A percentile compares a stretch with the other conserved stretches of the same genome.
These are phyloP conservation scores for Clathrospora elynae DNA, from an alignment of 2,329 filamentous ascomycete genomes.

Conservation along the genomic window DNA sequence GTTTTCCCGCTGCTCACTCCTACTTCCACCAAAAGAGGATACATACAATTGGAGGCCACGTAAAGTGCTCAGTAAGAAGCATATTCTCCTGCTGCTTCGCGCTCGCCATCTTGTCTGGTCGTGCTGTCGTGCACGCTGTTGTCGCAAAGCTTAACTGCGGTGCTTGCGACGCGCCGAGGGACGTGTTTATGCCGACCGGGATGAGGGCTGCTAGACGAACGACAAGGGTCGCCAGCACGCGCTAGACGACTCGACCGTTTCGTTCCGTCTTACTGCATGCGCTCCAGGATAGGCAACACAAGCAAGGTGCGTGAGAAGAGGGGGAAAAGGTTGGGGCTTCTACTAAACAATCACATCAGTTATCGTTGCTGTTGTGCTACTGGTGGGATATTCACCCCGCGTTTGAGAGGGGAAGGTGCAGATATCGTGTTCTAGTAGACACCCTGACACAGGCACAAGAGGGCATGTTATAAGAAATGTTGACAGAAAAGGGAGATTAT, in stretches of 20 bases:
- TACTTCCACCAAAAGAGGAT: neutral
- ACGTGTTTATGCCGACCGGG: conserved; percentile 28
- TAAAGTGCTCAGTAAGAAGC: conserved; percentile 92
- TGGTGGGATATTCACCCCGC: too few relatives aligned
- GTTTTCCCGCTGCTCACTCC: neutral
- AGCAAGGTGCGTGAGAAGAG: neutral
- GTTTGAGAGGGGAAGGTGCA: too few relatives aligned
- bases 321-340: neutral
- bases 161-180: conserved; percentile 31
- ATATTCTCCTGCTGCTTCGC: conserved; percentile 56
- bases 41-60: conserved; percentile 86
- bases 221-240: conserved; percentile 11
- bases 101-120: conserved; percentile 47
- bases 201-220: conserved; percentile 17
- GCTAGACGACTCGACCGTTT: conserved; percentile 11
- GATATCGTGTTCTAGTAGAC: too few relatives aligned
- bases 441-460: too few relatives aligned
- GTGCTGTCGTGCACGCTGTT: conserved; percentile 5
- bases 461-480: too few relatives aligned
- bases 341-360: too few relatives aligned
- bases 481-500: conserved; percentile 4
- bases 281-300: neutral
- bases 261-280: neutral
- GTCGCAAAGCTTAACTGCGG: conserved; percentile 12
- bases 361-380: too few relatives aligned